These are phyloP conservation scores for Escovopsis sp. DNA, from an alignment of 2,329 filamentous ascomycete genomes.

Conservation along the genomic window DNA sequence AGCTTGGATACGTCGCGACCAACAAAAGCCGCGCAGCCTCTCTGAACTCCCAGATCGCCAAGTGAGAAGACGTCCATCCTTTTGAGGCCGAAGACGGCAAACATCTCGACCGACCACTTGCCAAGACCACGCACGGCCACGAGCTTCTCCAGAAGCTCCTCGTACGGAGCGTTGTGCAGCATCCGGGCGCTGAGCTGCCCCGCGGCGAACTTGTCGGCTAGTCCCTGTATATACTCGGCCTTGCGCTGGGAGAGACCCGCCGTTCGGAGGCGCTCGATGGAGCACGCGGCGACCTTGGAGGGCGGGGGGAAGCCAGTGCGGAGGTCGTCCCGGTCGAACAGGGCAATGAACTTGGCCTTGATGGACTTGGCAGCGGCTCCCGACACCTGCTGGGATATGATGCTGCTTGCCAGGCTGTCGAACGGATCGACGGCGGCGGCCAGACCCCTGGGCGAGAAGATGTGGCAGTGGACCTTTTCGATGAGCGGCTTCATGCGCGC, in stretches of 20 bases:
- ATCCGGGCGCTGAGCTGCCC: slow-evolving; percentile 65
- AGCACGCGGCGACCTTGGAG: slow-evolving; percentile 48
- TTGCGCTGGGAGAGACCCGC: slow-evolving; percentile 89
- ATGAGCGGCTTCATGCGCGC: slow-evolving; percentile 57
- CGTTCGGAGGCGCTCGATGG: slow-evolving; percentile 56
- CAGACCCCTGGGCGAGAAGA: slow-evolving; percentile 74
- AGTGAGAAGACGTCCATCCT: slow-evolving; percentile 85
- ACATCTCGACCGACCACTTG: slow-evolving; percentile 93
- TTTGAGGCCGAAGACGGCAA: slow-evolving; percentile 90
- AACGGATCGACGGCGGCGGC: slow-evolving; percentile 82
- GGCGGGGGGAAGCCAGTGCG: slow-evolving; percentile 54
- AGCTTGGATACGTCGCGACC: slow-evolving; percentile 74
- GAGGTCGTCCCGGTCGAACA: slow-evolving; percentile 40
- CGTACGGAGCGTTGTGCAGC: slow-evolving; percentile 67
- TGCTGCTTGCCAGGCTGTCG: slow-evolving; percentile 65
- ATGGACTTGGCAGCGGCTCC: slow-evolving; percentile 84
- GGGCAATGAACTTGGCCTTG: slow-evolving; percentile 64
- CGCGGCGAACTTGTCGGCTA: slow-evolving; percentile 64
- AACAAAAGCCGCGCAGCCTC: slow-evolving; percentile 79
- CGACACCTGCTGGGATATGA: slow-evolving; percentile 93
- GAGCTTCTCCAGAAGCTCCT: slow-evolving; percentile 68
- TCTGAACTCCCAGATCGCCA: slow-evolving; percentile 85
- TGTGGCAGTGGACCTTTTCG: slow-evolving; percentile 56
- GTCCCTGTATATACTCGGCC: slow-evolving; percentile 81
- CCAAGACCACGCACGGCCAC: slow-evolving; percentile 80